Evolutionary conservation across 73 alveolate genomes (phyloP).

Genomic region (Loxodes magnus): DNA sequence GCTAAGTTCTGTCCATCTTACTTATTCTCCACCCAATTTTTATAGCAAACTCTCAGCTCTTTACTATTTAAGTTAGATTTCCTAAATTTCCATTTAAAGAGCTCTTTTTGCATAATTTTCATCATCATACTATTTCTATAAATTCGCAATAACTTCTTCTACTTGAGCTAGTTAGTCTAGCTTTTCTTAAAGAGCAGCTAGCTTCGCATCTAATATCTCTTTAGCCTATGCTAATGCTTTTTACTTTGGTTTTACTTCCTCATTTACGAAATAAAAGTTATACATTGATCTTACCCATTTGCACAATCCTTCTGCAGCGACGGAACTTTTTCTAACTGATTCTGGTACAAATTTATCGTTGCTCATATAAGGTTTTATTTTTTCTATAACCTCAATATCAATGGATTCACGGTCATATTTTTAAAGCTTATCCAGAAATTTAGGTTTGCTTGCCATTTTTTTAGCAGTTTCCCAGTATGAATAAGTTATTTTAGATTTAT

Average conservation of each 20-base stretch:
- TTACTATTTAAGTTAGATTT: conserved; percentile 73
- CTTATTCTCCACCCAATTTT: conserved; percentile 89
- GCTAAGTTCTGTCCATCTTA: conserved; percentile 78
- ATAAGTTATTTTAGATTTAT: conserved; percentile 8
- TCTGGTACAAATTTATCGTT: conserved; percentile 61
- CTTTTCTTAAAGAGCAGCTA: conserved; percentile 70
- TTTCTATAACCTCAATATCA: conserved; percentile 47
- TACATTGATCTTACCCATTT: conserved; percentile 91
- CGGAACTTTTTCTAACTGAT: conserved; percentile 47
- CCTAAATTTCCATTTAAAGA: conserved; percentile 26
- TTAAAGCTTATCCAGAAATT: conserved; percentile 47
- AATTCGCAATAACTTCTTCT: conserved; percentile 67
- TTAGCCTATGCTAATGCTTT: conserved; percentile 52
- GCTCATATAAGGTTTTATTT: conserved; percentile 37
- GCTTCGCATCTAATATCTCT: conserved; percentile 48
- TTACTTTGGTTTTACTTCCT: conserved; percentile 81
- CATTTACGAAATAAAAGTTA: conserved; percentile 76
- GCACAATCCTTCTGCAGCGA: conserved; percentile 69
- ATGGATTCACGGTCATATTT: conserved; percentile 53
- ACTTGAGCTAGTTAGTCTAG: conserved; percentile 42
- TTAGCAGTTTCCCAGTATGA: conserved; percentile 64
- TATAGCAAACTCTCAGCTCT: conserved; percentile 83
- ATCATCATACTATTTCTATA: conserved; percentile 39
- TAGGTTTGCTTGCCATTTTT: conserved; percentile 54
- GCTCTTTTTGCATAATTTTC: conserved; percentile 24